These are phyloP conservation scores for Peltaster fructicola DNA, from an alignment of 2,329 filamentous ascomycete species.

Conservation along the genomic window DNA sequence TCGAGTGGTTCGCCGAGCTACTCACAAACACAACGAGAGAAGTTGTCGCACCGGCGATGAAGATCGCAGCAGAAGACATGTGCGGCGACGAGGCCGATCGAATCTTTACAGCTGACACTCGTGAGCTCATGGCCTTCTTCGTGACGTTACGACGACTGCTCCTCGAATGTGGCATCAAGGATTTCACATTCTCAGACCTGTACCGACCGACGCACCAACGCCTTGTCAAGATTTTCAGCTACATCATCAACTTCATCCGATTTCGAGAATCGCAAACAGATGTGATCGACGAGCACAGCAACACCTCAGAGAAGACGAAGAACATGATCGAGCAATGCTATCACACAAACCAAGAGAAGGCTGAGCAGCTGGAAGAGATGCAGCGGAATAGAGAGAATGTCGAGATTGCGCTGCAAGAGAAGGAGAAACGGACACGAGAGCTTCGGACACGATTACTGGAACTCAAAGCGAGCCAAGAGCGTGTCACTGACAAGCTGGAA, in stretches of 20 bases:
- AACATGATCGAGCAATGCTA: conserved; percentile 73
- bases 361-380: conserved; percentile 64
- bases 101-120: conserved; percentile 67
- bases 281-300: conserved; percentile 85
- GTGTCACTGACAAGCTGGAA: conserved; percentile 66
- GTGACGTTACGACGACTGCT: conserved; percentile 64
- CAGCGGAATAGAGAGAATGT: conserved; percentile 61
- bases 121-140: conserved; percentile 93
- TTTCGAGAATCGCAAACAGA: conserved; percentile 85
- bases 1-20: conserved; percentile 92
- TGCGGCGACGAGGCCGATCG: conserved; percentile 65
- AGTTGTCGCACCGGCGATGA: conserved; percentile 88
- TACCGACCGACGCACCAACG: conserved; percentile 81
- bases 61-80: conserved; percentile 72
- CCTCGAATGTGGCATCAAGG: conserved; percentile 71
- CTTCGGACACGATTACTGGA: conserved; percentile 69
- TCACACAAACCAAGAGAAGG: conserved; percentile 72
- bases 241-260: conserved; percentile 95
- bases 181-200: conserved; percentile 85
- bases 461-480: conserved; percentile 64
- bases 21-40: conserved; percentile 87
- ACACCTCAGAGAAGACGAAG: conserved; percentile 75
- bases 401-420: conserved; percentile 67
- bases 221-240: conserved; percentile 87
- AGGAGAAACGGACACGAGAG: conserved; percentile 70